Evolutionary conservation across 2,329 filamentous ascomycete genomes (phyloP), one percentile per base, ranked within the genome.

Genomic region (Byssoonygena ceratinophila): DNA sequence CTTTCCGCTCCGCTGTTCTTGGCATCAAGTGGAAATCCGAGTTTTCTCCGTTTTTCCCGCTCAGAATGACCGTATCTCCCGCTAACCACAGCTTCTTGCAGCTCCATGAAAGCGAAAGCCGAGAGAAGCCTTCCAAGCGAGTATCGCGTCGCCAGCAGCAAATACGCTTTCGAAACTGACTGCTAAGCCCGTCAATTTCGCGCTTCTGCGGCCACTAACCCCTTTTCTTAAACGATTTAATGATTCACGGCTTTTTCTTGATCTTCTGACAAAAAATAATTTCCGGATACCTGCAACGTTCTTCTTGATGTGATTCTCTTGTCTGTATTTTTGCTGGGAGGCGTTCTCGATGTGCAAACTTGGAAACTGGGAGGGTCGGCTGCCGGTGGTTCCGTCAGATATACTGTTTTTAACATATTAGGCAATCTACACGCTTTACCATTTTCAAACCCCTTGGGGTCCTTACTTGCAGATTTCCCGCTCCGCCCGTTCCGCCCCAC

Each of bases 41-140:
- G 36, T n/a, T 16, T 4, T 16, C 32, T 23, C 11, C 4, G 25
- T n/a, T n/a, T n/a, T n/a, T n/a, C n/a, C n/a, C n/a, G n/a, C n/a
- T n/a, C n/a, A n/a, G n/a, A n/a, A n/a, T n/a, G n/a, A n/a, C n/a
- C n/a, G n/a, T n/a, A n/a, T n/a, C n/a, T 22, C 14, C 12, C 14
- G 7, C 14, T 34, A 12, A 34, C 16, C 14, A 20, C 4, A 4
- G 18, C 20, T 20, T 11, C 18, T 45, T 39, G 8, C 49, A 64
- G 62, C 25, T 54, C 58, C 16, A 62, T 64, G 62, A 65, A 64
- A 58, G 45, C 59, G 44, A 63, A 62, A 54, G 63, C 62, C 9
- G 61, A 64, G 55, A 60, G 58, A 40, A 59, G 53, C 31, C 58
- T 64, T 40, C 60, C 63, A 12, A 59, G 63, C 16, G 63, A 64